Conservation (phyloP, 202 grass and related monocot species). For the Bolboschoenoplectus hybrid region DNA sequence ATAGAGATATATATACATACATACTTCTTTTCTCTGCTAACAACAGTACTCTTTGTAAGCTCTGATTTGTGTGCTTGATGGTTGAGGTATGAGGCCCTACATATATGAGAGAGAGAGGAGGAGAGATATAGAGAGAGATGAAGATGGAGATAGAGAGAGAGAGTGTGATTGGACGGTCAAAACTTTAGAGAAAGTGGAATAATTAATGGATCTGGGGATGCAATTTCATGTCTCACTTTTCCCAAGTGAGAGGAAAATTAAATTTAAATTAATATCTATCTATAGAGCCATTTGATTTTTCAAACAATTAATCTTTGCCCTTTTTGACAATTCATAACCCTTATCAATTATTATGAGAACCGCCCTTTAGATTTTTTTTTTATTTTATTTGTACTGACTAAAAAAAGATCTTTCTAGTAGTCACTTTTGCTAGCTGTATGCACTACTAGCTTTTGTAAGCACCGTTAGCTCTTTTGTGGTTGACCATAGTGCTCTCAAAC, state of each 20-base stretch:
- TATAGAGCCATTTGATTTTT: not conserved
- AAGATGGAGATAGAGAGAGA: not conserved
- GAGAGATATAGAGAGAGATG: not conserved
- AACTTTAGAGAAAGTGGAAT: conserved; percentile 43
- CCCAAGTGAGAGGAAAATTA: not conserved
- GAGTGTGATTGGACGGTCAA: not conserved
- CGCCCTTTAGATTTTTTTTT: conserved; percentile 25
- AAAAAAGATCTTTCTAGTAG: not conserved
- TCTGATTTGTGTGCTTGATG: not conserved
- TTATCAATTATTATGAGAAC: not conserved
- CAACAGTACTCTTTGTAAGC: not conserved
- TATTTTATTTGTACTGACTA: not conserved
- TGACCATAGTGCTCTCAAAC: not conserved
- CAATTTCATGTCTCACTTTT: conserved; percentile 21
- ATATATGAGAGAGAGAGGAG: not conserved
- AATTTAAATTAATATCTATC: no score
- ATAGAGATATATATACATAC: no score
- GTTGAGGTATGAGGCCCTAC: not conserved
- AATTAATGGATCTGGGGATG: not conserved
- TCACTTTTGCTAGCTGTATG: not conserved
- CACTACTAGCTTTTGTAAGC: not conserved
- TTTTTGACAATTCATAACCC: not conserved
- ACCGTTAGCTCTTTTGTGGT: not conserved
- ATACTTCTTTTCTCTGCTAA: not conserved
- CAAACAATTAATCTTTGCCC: not conserved